Conservation (phyloP, 1,284 basidiomycete genomes). For the Tremellales sp. region DNA sequence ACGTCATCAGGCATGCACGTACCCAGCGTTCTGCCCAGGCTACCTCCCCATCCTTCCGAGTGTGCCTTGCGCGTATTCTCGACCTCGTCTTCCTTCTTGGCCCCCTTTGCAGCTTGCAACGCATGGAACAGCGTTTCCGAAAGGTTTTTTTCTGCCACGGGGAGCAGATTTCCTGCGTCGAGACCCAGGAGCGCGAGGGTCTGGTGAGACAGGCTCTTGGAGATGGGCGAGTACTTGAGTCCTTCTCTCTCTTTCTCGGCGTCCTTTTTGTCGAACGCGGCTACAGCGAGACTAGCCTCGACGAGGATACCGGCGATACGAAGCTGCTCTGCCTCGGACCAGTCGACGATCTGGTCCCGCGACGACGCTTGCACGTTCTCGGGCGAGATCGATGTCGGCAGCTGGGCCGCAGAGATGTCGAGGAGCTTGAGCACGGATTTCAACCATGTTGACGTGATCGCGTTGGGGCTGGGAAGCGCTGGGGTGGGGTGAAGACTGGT, state of each 20-base stretch:
- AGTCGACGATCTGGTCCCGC: slow-evolving; percentile 24
- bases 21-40: slow-evolving; percentile 47
- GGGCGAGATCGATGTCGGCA: slow-evolving; percentile 31
- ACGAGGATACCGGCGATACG: slow-evolving; percentile 33
- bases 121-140: slow-evolving; percentile 48
- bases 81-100: slow-evolving; percentile 33
- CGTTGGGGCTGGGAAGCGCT: slow-evolving; percentile 9
- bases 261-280: slow-evolving; percentile 20
- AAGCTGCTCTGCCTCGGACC: slow-evolving; percentile 24
- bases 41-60: slow-evolving; percentile 51
- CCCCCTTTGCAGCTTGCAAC: slow-evolving; percentile 30
- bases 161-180: slow-evolving; percentile 28
- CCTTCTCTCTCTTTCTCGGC: slow-evolving; percentile 12
- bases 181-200: slow-evolving; percentile 44
- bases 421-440: slow-evolving; percentile 35
- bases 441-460: slow-evolving; percentile 24
- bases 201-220: slow-evolving; percentile 40
- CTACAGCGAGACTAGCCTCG: slow-evolving; percentile 35
- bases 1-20: slow-evolving; percentile 7
- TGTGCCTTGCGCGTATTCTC: slow-evolving; percentile 45
- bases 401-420: slow-evolving; percentile 26
- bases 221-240: slow-evolving; percentile 44
- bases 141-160: slow-evolving; percentile 44
- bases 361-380: slow-evolving; percentile 28
- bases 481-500: slow-evolving; percentile 22